Conservation (phyloP, 2,329 filamentous ascomycete species). For the Whalleya microplaca region DNA sequence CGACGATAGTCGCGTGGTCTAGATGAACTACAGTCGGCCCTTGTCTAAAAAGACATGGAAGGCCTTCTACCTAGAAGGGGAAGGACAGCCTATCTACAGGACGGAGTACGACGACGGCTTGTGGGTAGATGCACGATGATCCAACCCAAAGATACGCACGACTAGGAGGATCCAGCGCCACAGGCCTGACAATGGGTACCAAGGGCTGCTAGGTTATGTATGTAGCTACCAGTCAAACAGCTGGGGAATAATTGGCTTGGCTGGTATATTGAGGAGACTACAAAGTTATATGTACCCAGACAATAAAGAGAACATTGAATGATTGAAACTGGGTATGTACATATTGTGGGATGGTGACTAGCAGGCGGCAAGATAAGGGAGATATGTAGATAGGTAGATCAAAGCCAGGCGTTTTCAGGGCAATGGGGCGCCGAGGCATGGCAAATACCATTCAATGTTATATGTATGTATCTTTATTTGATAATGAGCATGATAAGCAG, state of each 20-base stretch:
- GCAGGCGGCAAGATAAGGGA: neutral
- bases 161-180: conserved; percentile 10
- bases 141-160: conserved; percentile 13
- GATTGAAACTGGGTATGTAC: too few relatives aligned
- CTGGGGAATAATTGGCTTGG: too few relatives aligned
- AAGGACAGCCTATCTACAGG: conserved; percentile 35
- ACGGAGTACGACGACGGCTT: conserved; percentile 12
- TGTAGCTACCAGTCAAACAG: too few relatives aligned
- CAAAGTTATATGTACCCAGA: too few relatives aligned
- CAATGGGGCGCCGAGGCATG: too few relatives aligned
- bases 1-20: conserved; percentile 32
- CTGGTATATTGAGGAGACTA: too few relatives aligned
- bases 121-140: conserved; percentile 9
- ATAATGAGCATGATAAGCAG: neutral
- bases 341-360: too few relatives aligned
- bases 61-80: conserved; percentile 37
- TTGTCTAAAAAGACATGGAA: conserved; percentile 29
- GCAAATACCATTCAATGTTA: too few relatives aligned
- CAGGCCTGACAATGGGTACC: conserved; percentile 4
- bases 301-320: too few relatives aligned
- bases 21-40: conserved; percentile 28
- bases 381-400: too few relatives aligned
- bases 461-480: too few relatives aligned
- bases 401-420: neutral
- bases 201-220: neutral